Evolutionary conservation across 352 stramenopile genomes (phyloP).

Genomic region (Globisporangium radiosum): DNA sequence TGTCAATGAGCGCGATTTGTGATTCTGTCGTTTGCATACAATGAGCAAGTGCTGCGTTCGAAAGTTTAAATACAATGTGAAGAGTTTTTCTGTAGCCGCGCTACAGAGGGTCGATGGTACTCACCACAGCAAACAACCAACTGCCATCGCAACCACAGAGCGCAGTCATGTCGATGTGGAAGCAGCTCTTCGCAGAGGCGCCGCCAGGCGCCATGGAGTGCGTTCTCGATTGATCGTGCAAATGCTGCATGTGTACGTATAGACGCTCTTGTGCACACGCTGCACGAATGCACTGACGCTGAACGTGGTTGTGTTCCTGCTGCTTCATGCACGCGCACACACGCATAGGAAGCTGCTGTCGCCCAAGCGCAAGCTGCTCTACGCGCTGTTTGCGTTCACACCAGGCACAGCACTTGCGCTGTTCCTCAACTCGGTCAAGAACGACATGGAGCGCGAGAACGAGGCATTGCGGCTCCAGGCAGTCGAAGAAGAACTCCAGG

Average conservation of each 20-base stretch:
- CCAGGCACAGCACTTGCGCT: constrained; percentile 57
- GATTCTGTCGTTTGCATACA: too few species aligned
- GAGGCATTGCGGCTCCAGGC: constrained; percentile 37
- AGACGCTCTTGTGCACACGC: too few species aligned
- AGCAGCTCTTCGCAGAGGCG: constrained; percentile 71
- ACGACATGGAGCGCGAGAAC: constrained; percentile 62
- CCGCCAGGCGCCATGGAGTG: constrained; percentile 64
- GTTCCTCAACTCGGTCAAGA: constrained; percentile 69
- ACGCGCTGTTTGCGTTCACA: constrained; percentile 61
- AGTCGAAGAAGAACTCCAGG: constrained; percentile 32
- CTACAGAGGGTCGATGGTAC: too few species aligned
- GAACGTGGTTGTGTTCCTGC: background rate
- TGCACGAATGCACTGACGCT: background rate
- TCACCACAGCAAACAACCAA: too few species aligned
- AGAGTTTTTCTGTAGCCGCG: too few species aligned
- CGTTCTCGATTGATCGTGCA: constrained; percentile 9
- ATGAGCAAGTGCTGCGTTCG: too few species aligned
- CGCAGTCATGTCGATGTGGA: constrained; percentile 29
- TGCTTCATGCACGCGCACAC: background rate
- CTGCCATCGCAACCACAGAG: too few species aligned
- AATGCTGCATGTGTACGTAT: constrained; percentile 1
- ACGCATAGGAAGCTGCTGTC: constrained; percentile 58
- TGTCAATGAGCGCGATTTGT: too few species aligned
- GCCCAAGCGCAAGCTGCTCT: constrained; percentile 52
- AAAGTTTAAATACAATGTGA: too few species aligned